Evolutionary conservation across 2,329 filamentous ascomycete species (phyloP).

Genomic region (Colletotrichum sp.): DNA sequence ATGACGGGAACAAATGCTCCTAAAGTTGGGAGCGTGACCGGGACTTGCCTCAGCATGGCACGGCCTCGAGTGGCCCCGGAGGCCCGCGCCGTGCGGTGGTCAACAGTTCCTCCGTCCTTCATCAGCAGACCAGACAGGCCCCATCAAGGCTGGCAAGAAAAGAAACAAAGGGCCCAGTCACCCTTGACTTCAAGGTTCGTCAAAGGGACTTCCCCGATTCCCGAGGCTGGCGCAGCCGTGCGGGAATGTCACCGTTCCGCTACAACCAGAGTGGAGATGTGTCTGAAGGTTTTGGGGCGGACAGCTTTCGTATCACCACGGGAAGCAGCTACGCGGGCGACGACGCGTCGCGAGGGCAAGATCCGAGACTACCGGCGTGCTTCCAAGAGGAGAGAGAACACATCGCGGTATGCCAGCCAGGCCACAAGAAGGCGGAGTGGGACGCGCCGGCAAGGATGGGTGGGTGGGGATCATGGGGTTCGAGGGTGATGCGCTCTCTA

Average conservation of each 20-base stretch:
- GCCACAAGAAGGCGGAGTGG: background rate
- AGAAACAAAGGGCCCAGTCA: background rate
- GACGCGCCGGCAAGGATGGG: constrained; percentile 12
- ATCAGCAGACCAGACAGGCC: constrained; percentile 4
- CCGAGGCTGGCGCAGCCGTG: background rate
- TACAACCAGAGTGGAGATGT: background rate
- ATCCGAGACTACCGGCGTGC: constrained; percentile 18
- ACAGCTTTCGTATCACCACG: background rate
- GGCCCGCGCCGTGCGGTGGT: background rate
- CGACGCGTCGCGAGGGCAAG: constrained; percentile 11
- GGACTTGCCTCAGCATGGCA: background rate
- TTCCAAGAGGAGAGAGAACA: background rate
- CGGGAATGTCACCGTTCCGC: constrained; percentile 8
- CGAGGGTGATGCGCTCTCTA: constrained; percentile 4
- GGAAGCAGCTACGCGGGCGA: background rate
- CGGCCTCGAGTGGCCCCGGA: background rate
- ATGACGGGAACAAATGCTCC: constrained; percentile 1
- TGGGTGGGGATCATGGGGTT: constrained; percentile 22
- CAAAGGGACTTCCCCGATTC: background rate
- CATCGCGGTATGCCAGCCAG: background rate
- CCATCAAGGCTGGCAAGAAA: background rate
- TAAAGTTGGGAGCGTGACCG: background rate
- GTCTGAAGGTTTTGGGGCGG: background rate
- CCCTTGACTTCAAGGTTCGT: background rate
- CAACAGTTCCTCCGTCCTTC: background rate